These are phyloP conservation scores for Cucurbita maxima DNA, from an alignment of 306 rosid genomes.

Conservation along the genomic window DNA sequence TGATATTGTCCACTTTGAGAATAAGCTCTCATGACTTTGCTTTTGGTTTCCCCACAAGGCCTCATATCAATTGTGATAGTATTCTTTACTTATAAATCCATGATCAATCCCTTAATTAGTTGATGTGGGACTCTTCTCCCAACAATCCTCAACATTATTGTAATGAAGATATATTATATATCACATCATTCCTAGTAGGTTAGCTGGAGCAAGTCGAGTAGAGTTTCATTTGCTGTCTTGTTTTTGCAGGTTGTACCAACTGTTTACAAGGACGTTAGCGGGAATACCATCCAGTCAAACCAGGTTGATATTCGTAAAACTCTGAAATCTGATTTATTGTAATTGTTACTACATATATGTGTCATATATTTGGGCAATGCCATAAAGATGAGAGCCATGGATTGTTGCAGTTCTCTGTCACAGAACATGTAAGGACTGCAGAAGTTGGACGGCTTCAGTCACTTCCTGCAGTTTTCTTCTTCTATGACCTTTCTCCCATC, in stretches of 20 bases:
- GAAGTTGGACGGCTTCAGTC: constrained; percentile 70
- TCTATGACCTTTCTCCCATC: constrained; percentile 96
- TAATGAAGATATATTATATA: background rate
- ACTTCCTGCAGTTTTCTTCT: constrained; percentile 93
- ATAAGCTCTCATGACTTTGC: too few relatives aligned
- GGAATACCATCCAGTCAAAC: constrained; percentile 81
- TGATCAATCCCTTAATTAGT: too few relatives aligned
- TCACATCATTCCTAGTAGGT: background rate
- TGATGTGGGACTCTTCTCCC: too few relatives aligned
- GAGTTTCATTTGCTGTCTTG: background rate
- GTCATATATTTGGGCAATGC: background rate
- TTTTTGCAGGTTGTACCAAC: constrained; percentile 80
- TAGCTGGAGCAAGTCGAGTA: background rate
- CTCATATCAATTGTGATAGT: too few relatives aligned
- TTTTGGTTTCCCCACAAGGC: too few relatives aligned
- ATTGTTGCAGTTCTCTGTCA: constrained; percentile 83
- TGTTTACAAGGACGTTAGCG: constrained; percentile 69
- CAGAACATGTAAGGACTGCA: constrained; percentile 69
- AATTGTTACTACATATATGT: background rate
- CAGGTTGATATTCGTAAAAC: constrained; percentile 35
- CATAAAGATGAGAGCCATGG: background rate
- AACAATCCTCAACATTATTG: background rate
- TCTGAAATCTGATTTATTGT: background rate
- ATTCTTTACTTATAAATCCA: too few relatives aligned
- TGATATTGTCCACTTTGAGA: too few relatives aligned